Evolutionary conservation across 2,329 filamentous ascomycete species (phyloP).

Genomic region (Fusarium sp.): DNA sequence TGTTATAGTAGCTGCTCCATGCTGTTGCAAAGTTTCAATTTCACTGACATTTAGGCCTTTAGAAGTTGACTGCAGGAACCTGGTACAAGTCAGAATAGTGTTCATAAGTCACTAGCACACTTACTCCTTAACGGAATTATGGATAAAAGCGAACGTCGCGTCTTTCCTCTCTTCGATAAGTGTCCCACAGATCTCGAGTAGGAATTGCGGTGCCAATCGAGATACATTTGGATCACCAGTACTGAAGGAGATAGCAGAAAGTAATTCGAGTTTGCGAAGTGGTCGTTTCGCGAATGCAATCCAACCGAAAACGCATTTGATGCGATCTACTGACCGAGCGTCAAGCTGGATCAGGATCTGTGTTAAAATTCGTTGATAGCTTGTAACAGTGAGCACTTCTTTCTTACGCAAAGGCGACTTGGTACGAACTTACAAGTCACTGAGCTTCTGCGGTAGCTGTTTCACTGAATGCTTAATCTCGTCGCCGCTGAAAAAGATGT

Average conservation of each 20-base stretch:
- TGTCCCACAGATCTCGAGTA: slow-evolving; percentile 1
- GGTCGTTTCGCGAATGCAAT: slow-evolving; percentile 30
- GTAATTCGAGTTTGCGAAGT: slow-evolving; percentile 13
- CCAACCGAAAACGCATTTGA: slow-evolving; percentile 24
- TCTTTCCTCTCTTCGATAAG: slow-evolving; percentile 25
- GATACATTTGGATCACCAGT: neutral
- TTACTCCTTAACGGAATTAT: slow-evolving; percentile 38
- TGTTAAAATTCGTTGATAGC: slow-evolving; percentile 24
- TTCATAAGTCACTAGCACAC: rapidly evolving
- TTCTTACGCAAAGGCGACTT: rapidly evolving
- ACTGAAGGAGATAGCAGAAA: slow-evolving; percentile 28
- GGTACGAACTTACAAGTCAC: slow-evolving; percentile 14
- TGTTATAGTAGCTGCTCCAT: slow-evolving; percentile 2
- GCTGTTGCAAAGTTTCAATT: slow-evolving; percentile 8
- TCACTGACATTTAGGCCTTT: slow-evolving; percentile 1
- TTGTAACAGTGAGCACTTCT: neutral
- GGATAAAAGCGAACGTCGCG: slow-evolving; percentile 25
- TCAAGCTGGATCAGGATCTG: slow-evolving; percentile 25
- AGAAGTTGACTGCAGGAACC: slow-evolving; percentile 20
- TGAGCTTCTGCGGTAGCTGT: slow-evolving; percentile 11
- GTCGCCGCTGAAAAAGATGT: slow-evolving; percentile 16
- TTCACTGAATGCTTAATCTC: slow-evolving; percentile 25
- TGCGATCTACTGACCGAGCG: slow-evolving; percentile 7
- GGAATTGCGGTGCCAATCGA: slow-evolving; percentile 10
- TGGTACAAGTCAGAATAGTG: neutral